Percentiles rank a stretch among this genome's conserved stretches.
phyloP scores from a whole-genome alignment of 2,329 filamentous ascomycete species.

The Aspergillus niger region DNA sequence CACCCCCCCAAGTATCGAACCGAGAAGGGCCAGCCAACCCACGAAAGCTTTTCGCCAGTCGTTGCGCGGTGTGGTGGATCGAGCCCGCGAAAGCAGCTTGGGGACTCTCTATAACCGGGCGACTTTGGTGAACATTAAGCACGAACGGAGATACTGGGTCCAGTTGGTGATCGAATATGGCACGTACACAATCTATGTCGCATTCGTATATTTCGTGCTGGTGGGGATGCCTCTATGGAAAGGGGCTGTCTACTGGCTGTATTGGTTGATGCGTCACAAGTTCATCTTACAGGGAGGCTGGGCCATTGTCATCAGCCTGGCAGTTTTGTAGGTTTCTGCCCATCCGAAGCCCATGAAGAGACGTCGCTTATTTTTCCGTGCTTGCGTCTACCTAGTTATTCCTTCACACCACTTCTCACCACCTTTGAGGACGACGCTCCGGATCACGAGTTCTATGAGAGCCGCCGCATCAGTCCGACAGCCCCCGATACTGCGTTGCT shows the following conservation, averaged over 20 bases:
- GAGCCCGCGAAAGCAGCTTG: conserved; percentile 8
- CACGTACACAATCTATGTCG: conserved; percentile 40
- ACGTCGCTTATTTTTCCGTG: not conserved
- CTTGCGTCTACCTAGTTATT: conserved; percentile 25
- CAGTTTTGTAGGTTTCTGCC: conserved; percentile 33
- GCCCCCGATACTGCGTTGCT: conserved; percentile 43
- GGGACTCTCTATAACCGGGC: conserved; percentile 15
- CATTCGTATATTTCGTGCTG: conserved; percentile 51
- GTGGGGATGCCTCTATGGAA: conserved; percentile 51
- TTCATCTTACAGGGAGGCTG: conserved; percentile 46
- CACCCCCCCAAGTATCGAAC: not conserved
- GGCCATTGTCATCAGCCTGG: conserved; percentile 44
- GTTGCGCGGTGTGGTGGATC: not conserved
- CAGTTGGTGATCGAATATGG: conserved; percentile 43
- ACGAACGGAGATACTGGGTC: conserved; percentile 36
- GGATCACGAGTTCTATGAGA: conserved; percentile 15
- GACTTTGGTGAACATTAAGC: conserved; percentile 13
- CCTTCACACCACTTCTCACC: conserved; percentile 33
- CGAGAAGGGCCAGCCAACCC: not conserved
- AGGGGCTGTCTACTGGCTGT: conserved; percentile 48
- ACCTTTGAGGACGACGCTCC: conserved; percentile 38
- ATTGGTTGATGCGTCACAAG: conserved; percentile 44
- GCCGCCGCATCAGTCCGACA: conserved; percentile 24
- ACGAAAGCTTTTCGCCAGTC: not conserved
- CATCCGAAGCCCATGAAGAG: not conserved